phyloP scores from a whole-genome alignment of 805 yeast genomes.

The Pichia nanzhaoensis region DNA sequence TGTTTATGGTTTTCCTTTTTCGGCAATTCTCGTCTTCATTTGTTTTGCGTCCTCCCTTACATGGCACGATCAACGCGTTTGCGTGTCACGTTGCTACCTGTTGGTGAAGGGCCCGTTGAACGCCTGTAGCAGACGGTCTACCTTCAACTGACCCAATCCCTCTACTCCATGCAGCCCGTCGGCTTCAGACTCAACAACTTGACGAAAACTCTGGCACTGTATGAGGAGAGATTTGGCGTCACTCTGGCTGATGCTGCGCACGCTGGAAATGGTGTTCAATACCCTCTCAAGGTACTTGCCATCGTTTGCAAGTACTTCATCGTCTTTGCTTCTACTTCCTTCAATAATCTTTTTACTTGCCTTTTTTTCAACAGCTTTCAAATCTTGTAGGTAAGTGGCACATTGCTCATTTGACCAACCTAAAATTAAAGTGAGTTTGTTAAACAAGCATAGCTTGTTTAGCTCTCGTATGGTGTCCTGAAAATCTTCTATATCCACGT shows the following conservation, averaged over 20 bases:
- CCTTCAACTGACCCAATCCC: constrained; percentile 11
- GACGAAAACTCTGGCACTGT: constrained; percentile 2
- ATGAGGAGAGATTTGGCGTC: constrained; percentile 9
- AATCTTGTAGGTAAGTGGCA: constrained; percentile 34
- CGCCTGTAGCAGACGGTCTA: constrained; percentile 4
- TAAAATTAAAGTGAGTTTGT: constrained; percentile 42
- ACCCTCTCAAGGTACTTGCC: constrained; percentile 39
- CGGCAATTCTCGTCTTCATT: no score
- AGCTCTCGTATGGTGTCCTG: constrained; percentile 42
- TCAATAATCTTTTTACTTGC: constrained; percentile 32
- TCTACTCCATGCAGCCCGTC: constrained; percentile 6
- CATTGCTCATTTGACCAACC: constrained; percentile 55
- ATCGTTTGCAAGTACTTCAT: constrained; percentile 25
- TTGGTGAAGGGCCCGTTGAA: constrained; percentile 9
- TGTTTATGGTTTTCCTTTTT: no score
- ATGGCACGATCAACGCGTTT: neutral
- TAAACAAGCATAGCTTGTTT: constrained; percentile 42
- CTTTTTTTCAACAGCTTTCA: constrained; percentile 30
- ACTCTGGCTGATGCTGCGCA: constrained; percentile 7
- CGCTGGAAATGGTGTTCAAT: constrained; percentile 24
- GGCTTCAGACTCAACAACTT: constrained; percentile 5
- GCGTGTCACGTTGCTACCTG: neutral
- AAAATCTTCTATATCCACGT: constrained; percentile 59
- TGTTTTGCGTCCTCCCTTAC: neutral
- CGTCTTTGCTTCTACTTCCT: constrained; percentile 30